Evolutionary conservation across 2,329 filamentous ascomycete species (phyloP).

Genomic region (Ophiostoma sp.): DNA sequence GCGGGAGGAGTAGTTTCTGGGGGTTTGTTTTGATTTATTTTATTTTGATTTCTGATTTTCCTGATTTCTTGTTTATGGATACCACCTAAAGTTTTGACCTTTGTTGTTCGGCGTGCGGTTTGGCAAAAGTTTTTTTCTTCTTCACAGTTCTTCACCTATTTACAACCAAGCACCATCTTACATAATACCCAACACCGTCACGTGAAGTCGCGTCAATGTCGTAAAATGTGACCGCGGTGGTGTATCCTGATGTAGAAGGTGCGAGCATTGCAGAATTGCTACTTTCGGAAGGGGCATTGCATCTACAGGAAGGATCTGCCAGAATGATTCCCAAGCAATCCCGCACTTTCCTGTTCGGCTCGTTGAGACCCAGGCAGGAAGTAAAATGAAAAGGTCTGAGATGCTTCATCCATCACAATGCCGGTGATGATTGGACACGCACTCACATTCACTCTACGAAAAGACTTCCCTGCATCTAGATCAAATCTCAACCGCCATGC

Average conservation of each 20-base stretch:
- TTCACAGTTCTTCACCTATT: not conserved
- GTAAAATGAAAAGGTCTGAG: too few relatives aligned
- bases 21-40: not conserved
- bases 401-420: not conserved
- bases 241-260: not conserved
- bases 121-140: not conserved
- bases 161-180: not conserved
- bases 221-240: not conserved
- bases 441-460: not conserved
- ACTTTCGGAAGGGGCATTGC: not conserved
- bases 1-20: slow-evolving; percentile 35
- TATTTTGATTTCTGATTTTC: not conserved
- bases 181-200: not conserved
- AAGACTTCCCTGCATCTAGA: not conserved
- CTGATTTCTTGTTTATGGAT: not conserved
- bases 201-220: slow-evolving; percentile 22
- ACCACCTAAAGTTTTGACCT: not conserved
- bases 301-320: not conserved
- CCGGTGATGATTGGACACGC: not conserved
- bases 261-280: not conserved
- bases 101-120: not conserved
- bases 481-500: not conserved
- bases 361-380: not conserved
- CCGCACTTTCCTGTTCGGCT: not conserved
- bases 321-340: not conserved